Evolutionary conservation across 495 filamentous ascomycete genomes (phyloP).

Genomic region (Penicillium canescens): DNA sequence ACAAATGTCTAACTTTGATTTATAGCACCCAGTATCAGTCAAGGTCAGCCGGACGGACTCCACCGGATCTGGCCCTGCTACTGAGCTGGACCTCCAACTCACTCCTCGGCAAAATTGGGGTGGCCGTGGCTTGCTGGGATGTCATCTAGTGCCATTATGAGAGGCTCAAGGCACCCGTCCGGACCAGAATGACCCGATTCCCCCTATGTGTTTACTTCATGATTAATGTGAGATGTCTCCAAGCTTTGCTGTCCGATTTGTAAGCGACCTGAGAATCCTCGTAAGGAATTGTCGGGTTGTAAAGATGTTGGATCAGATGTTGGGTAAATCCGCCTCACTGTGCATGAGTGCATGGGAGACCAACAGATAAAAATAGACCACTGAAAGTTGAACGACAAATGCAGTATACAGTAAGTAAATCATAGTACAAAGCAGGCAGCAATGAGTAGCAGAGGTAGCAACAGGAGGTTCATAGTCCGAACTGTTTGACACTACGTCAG

Average conservation of each 20-base stretch:
- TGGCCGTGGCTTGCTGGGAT: constrained; percentile 83
- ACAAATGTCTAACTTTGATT: constrained; percentile 10
- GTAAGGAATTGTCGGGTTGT: not conserved
- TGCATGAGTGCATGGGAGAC: no score
- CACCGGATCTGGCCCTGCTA: constrained; percentile 27
- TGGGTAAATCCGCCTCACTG: no score
- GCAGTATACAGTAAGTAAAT: no score
- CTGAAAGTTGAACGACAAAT: no score
- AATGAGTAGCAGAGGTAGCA: not conserved
- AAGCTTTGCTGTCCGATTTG: not conserved
- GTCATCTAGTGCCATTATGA: constrained; percentile 78
- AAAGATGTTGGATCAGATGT: no score
- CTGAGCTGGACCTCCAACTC: constrained; percentile 66
- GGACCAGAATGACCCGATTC: not conserved
- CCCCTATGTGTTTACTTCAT: constrained; percentile 5
- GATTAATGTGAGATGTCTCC: constrained; percentile 10
- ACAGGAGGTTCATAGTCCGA: not conserved
- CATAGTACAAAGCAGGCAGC: not conserved
- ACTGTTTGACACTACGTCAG: constrained; percentile 27
- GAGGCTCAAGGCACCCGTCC: not conserved
- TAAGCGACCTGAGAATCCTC: not conserved
- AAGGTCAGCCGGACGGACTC: constrained; percentile 60
- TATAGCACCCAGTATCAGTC: constrained; percentile 64
- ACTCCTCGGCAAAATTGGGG: constrained; percentile 81
- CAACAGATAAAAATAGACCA: no score